A percentile compares a stretch with the other conserved stretches of the same genome.
Conservation (phyloP, 2,329 filamentous ascomycete genomes). For the Colletotrichum simmondsii region DNA sequence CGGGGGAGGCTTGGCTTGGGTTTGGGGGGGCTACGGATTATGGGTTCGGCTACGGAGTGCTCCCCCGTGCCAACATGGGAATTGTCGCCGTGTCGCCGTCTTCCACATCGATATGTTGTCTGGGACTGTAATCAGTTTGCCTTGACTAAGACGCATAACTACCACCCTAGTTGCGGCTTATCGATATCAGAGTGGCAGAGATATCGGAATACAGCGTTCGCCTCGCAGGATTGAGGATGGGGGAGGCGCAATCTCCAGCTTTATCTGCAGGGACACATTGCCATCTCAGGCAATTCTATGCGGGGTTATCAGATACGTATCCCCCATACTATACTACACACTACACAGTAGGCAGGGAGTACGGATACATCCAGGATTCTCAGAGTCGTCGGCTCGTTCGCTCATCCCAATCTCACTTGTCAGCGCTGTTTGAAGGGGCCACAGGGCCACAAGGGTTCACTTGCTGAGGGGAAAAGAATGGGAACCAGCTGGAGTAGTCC, state of each 20-base stretch:
- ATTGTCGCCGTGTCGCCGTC: background rate
- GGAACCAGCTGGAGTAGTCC: background rate
- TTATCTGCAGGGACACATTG: conserved; percentile 11
- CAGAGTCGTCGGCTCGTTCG: background rate
- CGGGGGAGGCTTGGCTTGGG: background rate
- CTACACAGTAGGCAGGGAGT: too few species aligned
- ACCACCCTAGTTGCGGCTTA: background rate
- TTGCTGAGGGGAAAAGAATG: background rate
- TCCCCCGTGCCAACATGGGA: background rate
- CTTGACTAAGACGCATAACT: background rate
- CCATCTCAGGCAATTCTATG: background rate
- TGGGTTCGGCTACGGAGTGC: background rate
- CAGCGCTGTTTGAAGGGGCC: background rate
- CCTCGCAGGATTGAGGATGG: background rate
- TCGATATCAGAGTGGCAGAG: background rate
- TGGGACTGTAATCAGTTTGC: background rate
- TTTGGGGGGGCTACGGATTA: background rate
- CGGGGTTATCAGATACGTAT: background rate
- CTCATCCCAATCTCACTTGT: conserved; percentile 11
- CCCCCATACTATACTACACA: background rate
- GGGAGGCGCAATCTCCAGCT: background rate
- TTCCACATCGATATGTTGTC: too few species aligned
- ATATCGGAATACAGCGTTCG: background rate
- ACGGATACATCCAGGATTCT: too few species aligned
- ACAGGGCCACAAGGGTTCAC: background rate